Conservation (phyloP, 2,329 filamentous ascomycete species). For the Samsoniella hepiali region DNA sequence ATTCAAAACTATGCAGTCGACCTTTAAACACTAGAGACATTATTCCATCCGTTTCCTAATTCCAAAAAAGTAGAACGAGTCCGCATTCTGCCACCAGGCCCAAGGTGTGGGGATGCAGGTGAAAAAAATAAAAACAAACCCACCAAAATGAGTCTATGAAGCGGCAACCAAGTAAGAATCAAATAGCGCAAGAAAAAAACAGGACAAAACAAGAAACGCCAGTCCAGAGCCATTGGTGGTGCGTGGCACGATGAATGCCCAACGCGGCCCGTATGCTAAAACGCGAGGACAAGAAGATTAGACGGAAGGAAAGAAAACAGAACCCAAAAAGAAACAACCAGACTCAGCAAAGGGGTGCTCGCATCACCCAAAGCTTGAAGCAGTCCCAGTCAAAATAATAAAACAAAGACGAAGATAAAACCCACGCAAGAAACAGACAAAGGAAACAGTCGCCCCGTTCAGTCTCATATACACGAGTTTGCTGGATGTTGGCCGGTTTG, state of each 20-base stretch:
- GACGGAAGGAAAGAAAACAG: background rate
- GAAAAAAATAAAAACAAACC: background rate
- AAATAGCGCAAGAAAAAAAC: background rate
- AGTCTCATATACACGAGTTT: conserved; percentile 1
- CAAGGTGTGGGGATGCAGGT: background rate
- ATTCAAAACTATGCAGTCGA: conserved; percentile 17
- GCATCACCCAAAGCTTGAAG: background rate
- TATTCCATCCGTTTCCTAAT: conserved; percentile 7
- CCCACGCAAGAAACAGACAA: background rate
- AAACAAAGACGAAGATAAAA: background rate
- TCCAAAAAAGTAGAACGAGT: background rate
- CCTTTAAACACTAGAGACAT: conserved; percentile 3
- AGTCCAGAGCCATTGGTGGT: conserved; percentile 10
- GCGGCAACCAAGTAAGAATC: background rate
- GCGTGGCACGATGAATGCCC: background rate
- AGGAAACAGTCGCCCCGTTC: background rate
- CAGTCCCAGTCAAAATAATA: background rate
- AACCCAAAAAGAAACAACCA: no score
- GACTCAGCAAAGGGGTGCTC: no score
- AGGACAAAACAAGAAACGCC: conserved; percentile 10
- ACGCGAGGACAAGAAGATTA: conserved; percentile 7
- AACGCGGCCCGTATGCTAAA: conserved; percentile 21
- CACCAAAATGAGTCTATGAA: conserved; percentile 2
- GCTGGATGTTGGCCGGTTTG: background rate
- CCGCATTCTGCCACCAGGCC: background rate